Conservation (phyloP, 495 filamentous ascomycete species). For the Annulohypoxylon nitens region DNA sequence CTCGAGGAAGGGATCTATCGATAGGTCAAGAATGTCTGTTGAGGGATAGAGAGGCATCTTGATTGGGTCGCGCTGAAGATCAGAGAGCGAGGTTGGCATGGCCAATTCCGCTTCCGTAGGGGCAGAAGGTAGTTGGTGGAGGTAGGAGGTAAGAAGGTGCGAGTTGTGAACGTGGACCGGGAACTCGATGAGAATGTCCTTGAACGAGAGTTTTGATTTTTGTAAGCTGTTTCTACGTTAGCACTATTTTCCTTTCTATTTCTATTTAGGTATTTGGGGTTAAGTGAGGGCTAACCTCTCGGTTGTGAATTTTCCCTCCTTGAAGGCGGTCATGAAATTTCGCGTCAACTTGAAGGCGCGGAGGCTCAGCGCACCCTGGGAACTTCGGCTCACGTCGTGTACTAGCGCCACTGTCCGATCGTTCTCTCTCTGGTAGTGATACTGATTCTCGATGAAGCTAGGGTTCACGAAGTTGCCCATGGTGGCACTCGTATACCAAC, state of each 20-base stretch:
- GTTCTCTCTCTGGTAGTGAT: conserved; percentile 95
- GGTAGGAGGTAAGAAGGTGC: conserved; percentile 92
- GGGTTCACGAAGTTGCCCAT: conserved; percentile 98
- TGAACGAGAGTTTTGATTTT: conserved; percentile 92
- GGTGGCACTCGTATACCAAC: conserved; percentile 98
- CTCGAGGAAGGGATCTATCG: conserved; percentile 98
- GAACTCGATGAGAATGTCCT: conserved; percentile 92
- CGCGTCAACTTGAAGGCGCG: conserved; percentile 91
- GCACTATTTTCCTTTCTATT: conserved; percentile 40
- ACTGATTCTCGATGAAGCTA: conserved; percentile 98
- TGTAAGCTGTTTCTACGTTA: conserved; percentile 72
- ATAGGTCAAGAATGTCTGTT: conserved; percentile 87
- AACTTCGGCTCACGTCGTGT: conserved; percentile 93
- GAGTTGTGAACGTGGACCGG: conserved; percentile 96
- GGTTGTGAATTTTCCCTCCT: conserved; percentile 96
- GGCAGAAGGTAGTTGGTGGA: conserved; percentile 81
- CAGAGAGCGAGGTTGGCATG: conserved; percentile 80
- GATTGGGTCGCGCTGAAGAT: conserved; percentile 70
- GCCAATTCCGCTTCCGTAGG: conserved; percentile 71
- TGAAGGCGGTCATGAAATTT: conserved; percentile 90
- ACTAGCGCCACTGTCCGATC: conserved; percentile 94
- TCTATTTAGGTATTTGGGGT: neutral
- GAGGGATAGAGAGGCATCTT: conserved; percentile 83
- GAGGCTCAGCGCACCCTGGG: conserved; percentile 89
- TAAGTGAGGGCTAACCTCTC: conserved; percentile 75